Percentiles rank a stretch among this genome's conserved stretches.
Evolutionary conservation across 2,329 filamentous ascomycete species (phyloP).

Genomic region (Aspergillus sojae): DNA sequence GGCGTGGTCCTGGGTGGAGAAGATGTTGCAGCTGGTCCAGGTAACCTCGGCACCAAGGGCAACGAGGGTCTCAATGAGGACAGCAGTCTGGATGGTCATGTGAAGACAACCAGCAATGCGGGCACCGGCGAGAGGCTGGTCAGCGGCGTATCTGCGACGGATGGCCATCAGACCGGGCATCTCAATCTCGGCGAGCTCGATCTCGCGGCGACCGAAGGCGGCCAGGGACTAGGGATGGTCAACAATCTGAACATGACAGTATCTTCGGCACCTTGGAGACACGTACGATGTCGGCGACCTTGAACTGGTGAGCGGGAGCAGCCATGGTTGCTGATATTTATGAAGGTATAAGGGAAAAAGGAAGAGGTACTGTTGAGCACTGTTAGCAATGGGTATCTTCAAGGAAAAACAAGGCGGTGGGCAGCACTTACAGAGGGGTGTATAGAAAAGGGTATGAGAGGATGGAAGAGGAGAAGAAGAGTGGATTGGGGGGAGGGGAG

Average conservation of each 20-base stretch:
- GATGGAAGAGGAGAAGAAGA: constrained; percentile 9
- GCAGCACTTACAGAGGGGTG: background rate
- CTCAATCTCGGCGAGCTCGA: constrained; percentile 93
- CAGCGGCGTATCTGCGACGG: constrained; percentile 82
- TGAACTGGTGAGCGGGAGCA: constrained; percentile 90
- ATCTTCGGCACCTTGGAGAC: constrained; percentile 4
- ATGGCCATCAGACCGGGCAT: constrained; percentile 99
- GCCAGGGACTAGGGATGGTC: constrained; percentile 67
- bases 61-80: constrained; percentile 96
- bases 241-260: constrained; percentile 3
- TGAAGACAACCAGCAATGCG: constrained; percentile 97
- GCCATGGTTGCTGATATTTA: constrained; percentile 47
- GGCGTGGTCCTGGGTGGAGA: constrained; percentile 98
- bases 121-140: constrained; percentile 92
- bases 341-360: constrained; percentile 1
- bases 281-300: constrained; percentile 89
- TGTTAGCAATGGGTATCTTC: constrained; percentile 8
- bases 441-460: background rate
- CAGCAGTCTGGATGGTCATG: constrained; percentile 99
- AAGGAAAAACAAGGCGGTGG: constrained; percentile 1
- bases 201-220: constrained; percentile 98
- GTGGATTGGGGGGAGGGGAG: constrained; percentile 9
- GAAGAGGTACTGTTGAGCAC: constrained; percentile 6
- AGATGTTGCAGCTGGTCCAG: constrained; percentile 99
- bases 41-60: constrained; percentile 96